Conservation (phyloP, 2,329 filamentous ascomycete genomes). For the Cadophora sp. region DNA sequence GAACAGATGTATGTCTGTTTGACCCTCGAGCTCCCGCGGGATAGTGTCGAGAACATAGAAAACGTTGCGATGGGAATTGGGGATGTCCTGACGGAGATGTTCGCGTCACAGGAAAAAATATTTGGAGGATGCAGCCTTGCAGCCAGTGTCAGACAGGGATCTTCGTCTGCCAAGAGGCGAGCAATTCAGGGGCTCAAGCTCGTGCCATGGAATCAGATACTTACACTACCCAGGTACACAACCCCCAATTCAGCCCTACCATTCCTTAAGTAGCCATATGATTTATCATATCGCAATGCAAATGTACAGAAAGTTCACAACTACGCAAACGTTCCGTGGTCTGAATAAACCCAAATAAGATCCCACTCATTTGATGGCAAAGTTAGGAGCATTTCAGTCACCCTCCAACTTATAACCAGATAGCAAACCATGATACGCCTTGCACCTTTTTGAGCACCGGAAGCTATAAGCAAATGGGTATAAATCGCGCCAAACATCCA, state of each 20-base stretch:
- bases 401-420: neutral
- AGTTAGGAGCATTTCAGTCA: neutral
- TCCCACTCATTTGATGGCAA: neutral
- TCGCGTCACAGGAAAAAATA: constrained; percentile 7
- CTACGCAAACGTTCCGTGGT: neutral
- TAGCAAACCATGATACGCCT: neutral
- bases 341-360: no score
- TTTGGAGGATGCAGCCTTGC: constrained; percentile 2
- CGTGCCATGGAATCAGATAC: neutral
- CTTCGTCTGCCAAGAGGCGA: neutral
- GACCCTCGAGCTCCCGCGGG: constrained; percentile 33
- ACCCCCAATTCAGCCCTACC: neutral
- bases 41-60: constrained; percentile 40
- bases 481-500: constrained; percentile 33
- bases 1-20: constrained; percentile 37
- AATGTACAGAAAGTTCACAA: neutral
- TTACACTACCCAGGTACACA: no score
- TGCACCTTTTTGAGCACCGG: neutral
- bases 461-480: constrained; percentile 39
- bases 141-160: neutral
- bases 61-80: neutral
- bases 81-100: neutral
- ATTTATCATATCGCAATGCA: neutral
- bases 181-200: no score
- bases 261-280: no score